Evolutionary conservation across 495 filamentous ascomycete genomes (phyloP).

Genomic region (Clavariopsis aquatica): DNA sequence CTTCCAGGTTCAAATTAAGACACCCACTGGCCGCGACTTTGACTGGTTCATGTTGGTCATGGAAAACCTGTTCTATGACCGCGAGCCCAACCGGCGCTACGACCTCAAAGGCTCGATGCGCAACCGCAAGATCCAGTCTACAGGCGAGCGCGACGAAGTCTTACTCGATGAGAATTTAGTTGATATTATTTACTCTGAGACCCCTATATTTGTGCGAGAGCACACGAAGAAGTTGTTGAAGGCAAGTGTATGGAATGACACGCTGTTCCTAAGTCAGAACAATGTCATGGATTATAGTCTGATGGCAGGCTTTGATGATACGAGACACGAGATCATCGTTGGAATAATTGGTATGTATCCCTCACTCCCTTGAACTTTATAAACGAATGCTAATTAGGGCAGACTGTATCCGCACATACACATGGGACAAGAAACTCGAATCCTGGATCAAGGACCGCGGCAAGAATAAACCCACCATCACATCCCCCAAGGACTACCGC

Average conservation of each 20-base stretch:
- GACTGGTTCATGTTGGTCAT: constrained; percentile 93
- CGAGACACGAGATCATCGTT: constrained; percentile 83
- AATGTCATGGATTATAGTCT: constrained; percentile 99
- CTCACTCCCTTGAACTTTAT: constrained; percentile 3
- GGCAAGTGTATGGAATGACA: constrained; percentile 90
- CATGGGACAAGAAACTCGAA: constrained; percentile 99
- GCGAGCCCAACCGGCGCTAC: constrained; percentile 78
- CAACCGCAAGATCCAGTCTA: constrained; percentile 92
- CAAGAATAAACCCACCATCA: constrained; percentile 90
- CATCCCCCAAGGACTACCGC: constrained; percentile 96
- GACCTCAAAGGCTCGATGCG: constrained; percentile 98
- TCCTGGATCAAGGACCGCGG: constrained; percentile 98
- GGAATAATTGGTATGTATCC: constrained; percentile 70
- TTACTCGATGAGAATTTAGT: constrained; percentile 99
- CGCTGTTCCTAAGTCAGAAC: constrained; percentile 84
- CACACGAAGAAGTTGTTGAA: constrained; percentile 88
- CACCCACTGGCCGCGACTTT: constrained; percentile 87
- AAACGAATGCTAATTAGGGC: neutral
- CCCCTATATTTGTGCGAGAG: constrained; percentile 88
- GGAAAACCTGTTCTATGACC: constrained; percentile 99
- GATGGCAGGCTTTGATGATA: constrained; percentile 97
- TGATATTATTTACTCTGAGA: constrained; percentile 91
- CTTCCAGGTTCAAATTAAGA: constrained; percentile 96
- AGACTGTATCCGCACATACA: constrained; percentile 97
- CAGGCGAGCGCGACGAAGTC: constrained; percentile 93